A percentile compares a stretch with the other conserved stretches of the same genome.
These are phyloP conservation scores for Lophiotrema nucula DNA, from an alignment of 495 filamentous ascomycete species.

Conservation along the genomic window DNA sequence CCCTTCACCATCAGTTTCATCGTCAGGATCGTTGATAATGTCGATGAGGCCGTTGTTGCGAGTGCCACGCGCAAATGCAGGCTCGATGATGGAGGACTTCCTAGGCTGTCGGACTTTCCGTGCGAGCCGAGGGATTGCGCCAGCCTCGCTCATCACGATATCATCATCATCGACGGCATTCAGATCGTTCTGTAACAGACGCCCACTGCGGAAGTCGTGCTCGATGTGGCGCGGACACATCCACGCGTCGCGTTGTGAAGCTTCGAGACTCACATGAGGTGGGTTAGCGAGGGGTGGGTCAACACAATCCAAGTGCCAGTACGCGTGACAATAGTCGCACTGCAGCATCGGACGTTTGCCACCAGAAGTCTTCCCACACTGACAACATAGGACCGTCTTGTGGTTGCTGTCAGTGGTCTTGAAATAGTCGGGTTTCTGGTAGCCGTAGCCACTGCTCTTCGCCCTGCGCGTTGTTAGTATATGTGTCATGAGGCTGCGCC, in stretches of 20 bases:
- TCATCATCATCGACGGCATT: conserved; percentile 10
- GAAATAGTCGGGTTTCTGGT: conserved; percentile 53
- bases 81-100: conserved; percentile 49
- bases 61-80: conserved; percentile 55
- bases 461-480: conserved; percentile 16
- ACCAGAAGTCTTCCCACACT: conserved; percentile 20
- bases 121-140: conserved; percentile 9
- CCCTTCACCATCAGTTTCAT: conserved; percentile 51
- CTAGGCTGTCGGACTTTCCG: conserved; percentile 55
- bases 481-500: conserved; percentile 12
- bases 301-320: conserved; percentile 90
- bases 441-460: conserved; percentile 31
- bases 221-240: conserved; percentile 86
- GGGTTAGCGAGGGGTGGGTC: conserved; percentile 78
- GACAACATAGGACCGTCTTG: conserved; percentile 57
- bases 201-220: conserved; percentile 45
- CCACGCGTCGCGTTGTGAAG: conserved; percentile 65
- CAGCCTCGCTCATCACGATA: conserved; percentile 14
- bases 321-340: conserved; percentile 68
- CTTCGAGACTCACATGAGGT: conserved; percentile 50
- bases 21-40: conserved; percentile 62
- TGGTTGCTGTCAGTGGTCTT: conserved; percentile 58
- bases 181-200: conserved; percentile 20
- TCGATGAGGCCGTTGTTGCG: conserved; percentile 79
- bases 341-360: conserved; percentile 36